phyloP scores from a whole-genome alignment of 371 early-diverging fungal genomes.

The Mortierella sp. region DNA sequence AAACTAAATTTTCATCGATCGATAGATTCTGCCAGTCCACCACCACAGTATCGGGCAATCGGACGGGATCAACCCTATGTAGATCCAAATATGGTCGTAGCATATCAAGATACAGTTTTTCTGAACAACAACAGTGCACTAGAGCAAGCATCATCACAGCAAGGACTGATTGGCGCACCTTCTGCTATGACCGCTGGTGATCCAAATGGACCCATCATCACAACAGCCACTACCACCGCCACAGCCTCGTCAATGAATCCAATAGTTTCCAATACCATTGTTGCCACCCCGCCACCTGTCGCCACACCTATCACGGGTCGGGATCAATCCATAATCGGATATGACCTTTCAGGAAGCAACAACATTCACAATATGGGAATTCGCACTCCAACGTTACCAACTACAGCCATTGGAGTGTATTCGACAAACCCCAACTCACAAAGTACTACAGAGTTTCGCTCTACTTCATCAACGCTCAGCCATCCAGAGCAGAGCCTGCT shows the following conservation, averaged over 20 bases:
- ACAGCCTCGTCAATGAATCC: neutral
- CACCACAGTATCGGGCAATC: slow-evolving; percentile 44
- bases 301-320: neutral
- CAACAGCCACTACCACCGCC: slow-evolving; percentile 30
- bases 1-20: neutral
- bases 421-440: neutral
- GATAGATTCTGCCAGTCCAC: slow-evolving; percentile 21
- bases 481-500: neutral
- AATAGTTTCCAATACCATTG: neutral
- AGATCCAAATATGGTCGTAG: slow-evolving; percentile 20
- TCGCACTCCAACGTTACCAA: neutral
- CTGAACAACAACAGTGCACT: neutral
- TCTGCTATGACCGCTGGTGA: neutral
- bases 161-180: neutral
- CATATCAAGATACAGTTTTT: slow-evolving; percentile 27
- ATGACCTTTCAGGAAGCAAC: neutral
- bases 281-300: neutral
- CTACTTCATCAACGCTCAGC: neutral
- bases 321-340: neutral
- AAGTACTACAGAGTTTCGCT: neutral
- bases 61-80: slow-evolving; percentile 30
- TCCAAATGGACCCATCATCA: slow-evolving; percentile 21
- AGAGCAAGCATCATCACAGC: slow-evolving; percentile 10
- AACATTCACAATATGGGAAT: neutral
- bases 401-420: neutral